Evolutionary conservation across 306 rosid species (phyloP).

Genomic region (Rosa persica): DNA sequence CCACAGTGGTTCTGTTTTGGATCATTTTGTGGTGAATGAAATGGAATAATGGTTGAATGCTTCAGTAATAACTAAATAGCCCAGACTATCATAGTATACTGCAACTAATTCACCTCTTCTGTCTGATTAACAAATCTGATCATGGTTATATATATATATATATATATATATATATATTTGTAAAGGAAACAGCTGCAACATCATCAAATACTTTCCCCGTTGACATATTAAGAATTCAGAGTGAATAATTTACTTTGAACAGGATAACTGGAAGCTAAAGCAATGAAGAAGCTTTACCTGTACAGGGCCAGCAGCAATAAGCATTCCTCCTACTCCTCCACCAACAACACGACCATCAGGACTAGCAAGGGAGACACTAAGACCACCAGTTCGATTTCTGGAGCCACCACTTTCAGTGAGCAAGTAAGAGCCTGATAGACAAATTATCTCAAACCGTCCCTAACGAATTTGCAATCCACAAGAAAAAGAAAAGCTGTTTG

Average conservation of each 20-base stretch:
- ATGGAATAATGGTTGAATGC: not conserved
- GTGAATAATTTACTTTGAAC: not conserved
- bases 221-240: not conserved
- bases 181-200: not conserved
- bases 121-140: not conserved
- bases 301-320: constrained; percentile 82
- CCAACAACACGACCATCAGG: constrained; percentile 92
- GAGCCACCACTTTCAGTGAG: constrained; percentile 57
- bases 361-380: constrained; percentile 84
- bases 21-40: not conserved
- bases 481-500: constrained; percentile 2
- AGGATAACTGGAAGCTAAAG: constrained; percentile 9
- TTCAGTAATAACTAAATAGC: not conserved
- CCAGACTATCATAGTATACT: not conserved
- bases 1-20: not conserved
- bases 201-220: not conserved
- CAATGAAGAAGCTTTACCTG: constrained; percentile 54
- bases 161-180: not conserved
- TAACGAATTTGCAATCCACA: constrained; percentile 34
- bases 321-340: constrained; percentile 86
- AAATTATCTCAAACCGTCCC: constrained; percentile 93
- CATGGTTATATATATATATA: not conserved
- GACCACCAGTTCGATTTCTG: constrained; percentile 66
- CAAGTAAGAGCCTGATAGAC: constrained; percentile 82
- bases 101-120: not conserved